Percentiles rank a stretch among this genome's conserved stretches.
phyloP scores from a whole-genome alignment of 1,139 yeast species.

The Petasospora fabianii region DNA sequence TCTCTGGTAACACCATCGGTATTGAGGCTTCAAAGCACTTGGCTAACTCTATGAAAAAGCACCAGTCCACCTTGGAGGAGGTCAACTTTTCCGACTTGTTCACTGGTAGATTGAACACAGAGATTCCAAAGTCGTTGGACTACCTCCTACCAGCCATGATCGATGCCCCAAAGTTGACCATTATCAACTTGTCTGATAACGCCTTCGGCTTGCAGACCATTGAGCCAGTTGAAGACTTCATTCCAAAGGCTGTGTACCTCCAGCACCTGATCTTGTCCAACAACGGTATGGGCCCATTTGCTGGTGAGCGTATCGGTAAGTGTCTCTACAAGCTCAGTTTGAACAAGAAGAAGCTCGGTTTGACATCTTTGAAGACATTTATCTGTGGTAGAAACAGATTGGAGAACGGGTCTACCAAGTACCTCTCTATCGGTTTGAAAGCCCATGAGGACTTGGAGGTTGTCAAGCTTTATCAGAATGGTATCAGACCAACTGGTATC shows the following conservation, averaged over 20 bases:
- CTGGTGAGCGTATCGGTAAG: constrained; percentile 90
- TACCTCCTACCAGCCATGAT: constrained; percentile 70
- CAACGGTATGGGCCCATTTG: constrained; percentile 97
- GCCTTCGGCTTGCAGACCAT: constrained; percentile 96
- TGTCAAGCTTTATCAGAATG: constrained; percentile 87
- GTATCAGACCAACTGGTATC: constrained; percentile 92
- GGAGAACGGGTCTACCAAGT: constrained; percentile 86
- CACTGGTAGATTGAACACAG: constrained; percentile 92
- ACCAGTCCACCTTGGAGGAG: constrained; percentile 52
- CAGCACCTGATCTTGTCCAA: constrained; percentile 86
- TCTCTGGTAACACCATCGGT: constrained; percentile 93
- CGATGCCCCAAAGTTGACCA: constrained; percentile 61
- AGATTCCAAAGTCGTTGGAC: constrained; percentile 81
- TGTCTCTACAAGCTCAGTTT: constrained; percentile 72
- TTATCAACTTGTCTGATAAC: constrained; percentile 85
- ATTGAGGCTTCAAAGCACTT: constrained; percentile 78
- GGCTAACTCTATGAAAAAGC: constrained; percentile 51
- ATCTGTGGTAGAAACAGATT: constrained; percentile 95
- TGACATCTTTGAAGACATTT: constrained; percentile 63
- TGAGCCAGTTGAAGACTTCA: constrained; percentile 77
- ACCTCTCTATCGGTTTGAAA: constrained; percentile 70
- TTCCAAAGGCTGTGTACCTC: constrained; percentile 71
- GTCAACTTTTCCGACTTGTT: constrained; percentile 87
- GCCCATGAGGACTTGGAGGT: constrained; percentile 67
- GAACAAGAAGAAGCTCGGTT: constrained; percentile 47